phyloP scores from a whole-genome alignment of 2,329 filamentous ascomycete species.

The Exserohilum rostratum region DNA sequence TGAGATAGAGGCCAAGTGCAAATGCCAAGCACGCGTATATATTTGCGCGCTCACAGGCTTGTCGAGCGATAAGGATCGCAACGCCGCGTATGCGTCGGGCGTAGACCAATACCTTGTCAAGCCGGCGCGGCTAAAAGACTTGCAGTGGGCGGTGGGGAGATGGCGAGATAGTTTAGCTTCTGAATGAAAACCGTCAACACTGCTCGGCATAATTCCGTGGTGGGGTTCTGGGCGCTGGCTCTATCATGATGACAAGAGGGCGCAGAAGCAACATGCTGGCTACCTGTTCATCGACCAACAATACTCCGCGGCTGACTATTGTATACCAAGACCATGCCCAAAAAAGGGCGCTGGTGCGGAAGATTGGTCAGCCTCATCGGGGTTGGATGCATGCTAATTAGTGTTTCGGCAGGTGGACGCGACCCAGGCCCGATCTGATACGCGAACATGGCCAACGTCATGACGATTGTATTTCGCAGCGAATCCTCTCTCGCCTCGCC shows the following conservation, averaged over 20 bases:
- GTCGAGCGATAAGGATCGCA: conserved; percentile 10
- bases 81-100: conserved; percentile 11
- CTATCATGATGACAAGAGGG: no score
- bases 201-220: background rate
- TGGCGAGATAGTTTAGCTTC: conserved; percentile 3
- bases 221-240: background rate
- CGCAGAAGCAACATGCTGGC: no score
- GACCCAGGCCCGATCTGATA: conserved; percentile 2
- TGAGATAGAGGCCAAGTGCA: conserved; percentile 4
- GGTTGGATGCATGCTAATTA: no score
- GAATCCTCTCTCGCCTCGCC: conserved; percentile 10
- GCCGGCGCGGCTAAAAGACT: conserved; percentile 3
- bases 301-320: no score
- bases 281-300: no score
- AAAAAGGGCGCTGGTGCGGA: no score
- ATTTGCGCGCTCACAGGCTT: conserved; percentile 13
- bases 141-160: conserved; percentile 2
- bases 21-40: conserved; percentile 2
- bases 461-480: conserved; percentile 5
- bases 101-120: conserved; percentile 11
- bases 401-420: background rate
- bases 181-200: background rate
- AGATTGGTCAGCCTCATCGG: no score
- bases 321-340: no score
- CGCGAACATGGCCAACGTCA: conserved; percentile 24